A percentile compares a stretch with the other conserved stretches of the same genome.
These are phyloP conservation scores for Calocera cornea DNA, from an alignment of 768 basidiomycete species.

Conservation along the genomic window DNA sequence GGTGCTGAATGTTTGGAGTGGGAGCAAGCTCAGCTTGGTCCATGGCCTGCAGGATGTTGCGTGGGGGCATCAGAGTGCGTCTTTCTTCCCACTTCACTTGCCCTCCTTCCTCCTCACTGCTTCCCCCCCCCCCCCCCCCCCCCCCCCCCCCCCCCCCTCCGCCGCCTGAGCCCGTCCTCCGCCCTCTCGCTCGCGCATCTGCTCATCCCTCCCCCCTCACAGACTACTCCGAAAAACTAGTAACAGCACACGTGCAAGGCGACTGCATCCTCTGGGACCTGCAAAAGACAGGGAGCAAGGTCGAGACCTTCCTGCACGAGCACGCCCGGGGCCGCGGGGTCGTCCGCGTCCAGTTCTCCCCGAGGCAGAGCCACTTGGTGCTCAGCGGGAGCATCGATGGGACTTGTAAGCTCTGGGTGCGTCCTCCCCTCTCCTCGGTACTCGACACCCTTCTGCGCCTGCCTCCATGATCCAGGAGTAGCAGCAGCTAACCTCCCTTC, in stretches of 20 bases:
- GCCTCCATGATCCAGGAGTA: no score
- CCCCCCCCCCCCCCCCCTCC: not conserved
- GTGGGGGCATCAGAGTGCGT: not conserved
- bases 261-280: conserved; percentile 4
- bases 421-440: not conserved
- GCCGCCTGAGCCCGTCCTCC: not conserved
- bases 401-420: not conserved
- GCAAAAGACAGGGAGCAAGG: not conserved
- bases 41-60: conserved; percentile 2
- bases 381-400: not conserved
- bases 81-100: not conserved
- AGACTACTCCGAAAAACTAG: not conserved
- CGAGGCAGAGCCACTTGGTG: not conserved
- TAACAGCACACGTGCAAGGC: not conserved
- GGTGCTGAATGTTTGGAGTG: not conserved
- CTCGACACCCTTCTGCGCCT: no score
- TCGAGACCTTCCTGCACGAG: conserved; percentile 1
- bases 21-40: not conserved
- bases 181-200: no score
- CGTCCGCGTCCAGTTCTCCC: not conserved
- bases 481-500: no score
- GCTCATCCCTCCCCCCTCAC: not conserved
- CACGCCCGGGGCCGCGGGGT: not conserved
- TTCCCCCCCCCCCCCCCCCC: no score
- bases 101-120: not conserved